Conservation (phyloP, 2,329 filamentous ascomycete species). For the Calonectria pseudoreteaudii region DNA sequence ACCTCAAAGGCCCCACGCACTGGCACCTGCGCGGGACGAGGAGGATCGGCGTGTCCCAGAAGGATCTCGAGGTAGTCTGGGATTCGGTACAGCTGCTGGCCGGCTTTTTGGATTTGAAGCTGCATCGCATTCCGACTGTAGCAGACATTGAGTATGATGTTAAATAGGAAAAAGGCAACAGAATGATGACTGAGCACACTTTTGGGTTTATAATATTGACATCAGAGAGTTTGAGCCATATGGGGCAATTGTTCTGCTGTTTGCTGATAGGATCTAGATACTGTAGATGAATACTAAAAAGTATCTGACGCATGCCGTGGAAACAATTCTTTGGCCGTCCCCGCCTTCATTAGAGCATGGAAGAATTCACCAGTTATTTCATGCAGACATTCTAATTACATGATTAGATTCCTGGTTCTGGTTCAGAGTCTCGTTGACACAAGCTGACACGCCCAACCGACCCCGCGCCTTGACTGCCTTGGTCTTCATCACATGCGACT, state of each 20-base stretch:
- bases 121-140: neutral
- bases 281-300: neutral
- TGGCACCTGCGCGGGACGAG: slow-evolving; percentile 60
- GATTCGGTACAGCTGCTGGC: neutral
- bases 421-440: neutral
- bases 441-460: neutral
- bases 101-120: neutral
- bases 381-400: neutral
- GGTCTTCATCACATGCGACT: neutral
- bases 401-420: neutral
- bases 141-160: neutral
- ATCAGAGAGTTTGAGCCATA: neutral
- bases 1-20: slow-evolving; percentile 61
- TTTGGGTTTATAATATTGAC: neutral
- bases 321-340: too few species aligned
- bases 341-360: neutral
- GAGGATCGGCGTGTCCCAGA: neutral
- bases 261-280: neutral
- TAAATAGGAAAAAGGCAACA: neutral
- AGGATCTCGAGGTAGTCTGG: neutral
- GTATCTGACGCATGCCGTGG: neutral
- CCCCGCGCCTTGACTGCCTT: neutral
- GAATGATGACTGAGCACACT: rapidly evolving
- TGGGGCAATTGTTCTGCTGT: neutral
- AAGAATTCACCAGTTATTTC: neutral